Evolutionary conservation across 495 filamentous ascomycete species (phyloP).

Genomic region (Penicillium soppii): DNA sequence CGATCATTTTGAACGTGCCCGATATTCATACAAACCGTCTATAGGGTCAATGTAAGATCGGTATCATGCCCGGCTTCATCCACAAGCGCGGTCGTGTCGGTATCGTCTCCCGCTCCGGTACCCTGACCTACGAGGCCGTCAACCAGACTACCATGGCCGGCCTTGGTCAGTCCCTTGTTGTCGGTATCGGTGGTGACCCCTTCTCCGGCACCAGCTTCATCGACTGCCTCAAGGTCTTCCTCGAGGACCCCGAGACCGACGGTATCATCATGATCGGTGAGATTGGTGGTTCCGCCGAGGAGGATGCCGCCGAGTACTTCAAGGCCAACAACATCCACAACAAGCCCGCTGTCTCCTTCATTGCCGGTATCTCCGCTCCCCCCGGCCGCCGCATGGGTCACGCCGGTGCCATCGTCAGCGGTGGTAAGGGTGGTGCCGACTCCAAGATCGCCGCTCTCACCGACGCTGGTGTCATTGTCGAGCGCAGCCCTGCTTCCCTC

Average conservation of each 20-base stretch:
- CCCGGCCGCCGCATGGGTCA: conserved; percentile 98
- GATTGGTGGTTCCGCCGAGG: conserved; percentile 95
- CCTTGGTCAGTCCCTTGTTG: conserved; percentile 94
- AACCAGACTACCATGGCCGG: conserved; percentile 98
- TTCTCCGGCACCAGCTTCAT: conserved; percentile 99
- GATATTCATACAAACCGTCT: conserved; percentile 15
- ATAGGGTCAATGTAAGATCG: conserved; percentile 98
- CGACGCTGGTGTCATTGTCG: conserved; percentile 90
- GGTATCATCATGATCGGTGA: conserved; percentile 99
- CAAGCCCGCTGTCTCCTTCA: conserved; percentile 97
- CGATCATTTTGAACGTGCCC: neutral
- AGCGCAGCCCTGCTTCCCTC: conserved; percentile 87
- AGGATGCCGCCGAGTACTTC: conserved; percentile 96
- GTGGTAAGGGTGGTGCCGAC: conserved; percentile 95
- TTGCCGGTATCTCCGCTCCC: conserved; percentile 95
- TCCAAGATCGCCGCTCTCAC: conserved; percentile 96
- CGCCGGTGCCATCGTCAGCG: conserved; percentile 94
- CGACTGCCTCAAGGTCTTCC: conserved; percentile 96
- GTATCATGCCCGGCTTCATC: conserved; percentile 99
- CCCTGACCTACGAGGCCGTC: conserved; percentile 98
- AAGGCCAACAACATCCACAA: conserved; percentile 84
- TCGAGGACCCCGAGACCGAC: conserved; percentile 93
- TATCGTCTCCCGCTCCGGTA: conserved; percentile 97
- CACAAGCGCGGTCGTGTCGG: conserved; percentile 98
- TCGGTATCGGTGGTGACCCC: conserved; percentile 97